Evolutionary conservation across 1,284 basidiomycete genomes (phyloP).

Genomic region (Moesziomyces sp.): DNA sequence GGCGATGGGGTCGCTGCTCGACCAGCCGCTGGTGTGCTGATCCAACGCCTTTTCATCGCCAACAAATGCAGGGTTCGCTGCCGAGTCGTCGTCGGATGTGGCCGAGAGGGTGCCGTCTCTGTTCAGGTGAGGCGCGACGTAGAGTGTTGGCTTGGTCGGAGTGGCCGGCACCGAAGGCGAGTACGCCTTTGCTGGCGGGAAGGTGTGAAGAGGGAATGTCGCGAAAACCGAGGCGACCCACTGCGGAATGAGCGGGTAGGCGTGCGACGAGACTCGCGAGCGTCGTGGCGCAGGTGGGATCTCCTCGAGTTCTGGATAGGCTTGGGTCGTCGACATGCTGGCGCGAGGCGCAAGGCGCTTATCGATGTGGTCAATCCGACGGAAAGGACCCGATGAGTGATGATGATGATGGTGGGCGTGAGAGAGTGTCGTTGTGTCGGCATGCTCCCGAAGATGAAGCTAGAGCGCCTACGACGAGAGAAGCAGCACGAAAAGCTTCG

Average conservation of each 20-base stretch:
- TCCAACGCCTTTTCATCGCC: conserved; percentile 3
- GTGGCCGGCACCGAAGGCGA: conserved; percentile 16
- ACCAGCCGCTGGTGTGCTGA: conserved; percentile 37
- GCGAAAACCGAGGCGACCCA: conserved; percentile 43
- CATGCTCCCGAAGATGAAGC: background rate
- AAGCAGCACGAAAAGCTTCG: background rate
- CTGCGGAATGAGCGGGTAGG: conserved; percentile 26
- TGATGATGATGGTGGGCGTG: background rate
- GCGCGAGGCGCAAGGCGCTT: background rate
- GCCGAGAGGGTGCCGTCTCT: conserved; percentile 27
- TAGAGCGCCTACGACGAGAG: background rate
- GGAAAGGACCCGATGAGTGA: background rate
- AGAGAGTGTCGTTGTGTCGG: background rate
- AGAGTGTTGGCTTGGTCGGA: conserved; percentile 37
- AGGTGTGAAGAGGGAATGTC: conserved; percentile 43
- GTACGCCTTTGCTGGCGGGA: conserved; percentile 32
- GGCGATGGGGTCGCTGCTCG: conserved; percentile 57
- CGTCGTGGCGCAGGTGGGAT: conserved; percentile 50
- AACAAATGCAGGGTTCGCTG: background rate
- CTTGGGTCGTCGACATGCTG: conserved; percentile 14
- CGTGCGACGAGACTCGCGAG: conserved; percentile 17
- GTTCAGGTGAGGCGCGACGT: conserved; percentile 48
- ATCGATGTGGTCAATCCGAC: background rate
- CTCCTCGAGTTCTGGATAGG: conserved; percentile 49
- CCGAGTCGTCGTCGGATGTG: conserved; percentile 1